A percentile compares a stretch with the other conserved stretches of the same genome.
Evolutionary conservation across 495 filamentous ascomycete genomes (phyloP).

Genomic region (Xanthoparmelia taractica): DNA sequence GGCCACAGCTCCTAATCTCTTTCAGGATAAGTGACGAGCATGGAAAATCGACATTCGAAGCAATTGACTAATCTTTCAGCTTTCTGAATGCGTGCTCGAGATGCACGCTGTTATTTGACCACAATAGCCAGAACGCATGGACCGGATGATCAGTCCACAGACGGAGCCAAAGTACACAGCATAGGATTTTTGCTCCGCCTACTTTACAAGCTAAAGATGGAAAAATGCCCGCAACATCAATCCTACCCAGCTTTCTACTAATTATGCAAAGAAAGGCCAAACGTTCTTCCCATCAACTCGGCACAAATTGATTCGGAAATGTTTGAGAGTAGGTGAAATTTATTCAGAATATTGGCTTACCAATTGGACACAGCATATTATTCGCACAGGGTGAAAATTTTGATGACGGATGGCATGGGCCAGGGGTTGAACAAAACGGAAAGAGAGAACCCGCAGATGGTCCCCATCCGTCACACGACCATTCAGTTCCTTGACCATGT

Average conservation of each 20-base stretch:
- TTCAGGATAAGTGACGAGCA: background rate
- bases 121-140: background rate
- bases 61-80: background rate
- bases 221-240: background rate
- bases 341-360: background rate
- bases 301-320: background rate
- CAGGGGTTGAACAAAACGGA: background rate
- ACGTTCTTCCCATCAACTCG: background rate
- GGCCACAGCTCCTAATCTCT: background rate
- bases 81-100: too few relatives aligned
- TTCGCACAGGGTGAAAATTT: background rate
- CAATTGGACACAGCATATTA: background rate
- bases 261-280: background rate
- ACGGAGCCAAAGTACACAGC: background rate
- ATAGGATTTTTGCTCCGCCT: background rate
- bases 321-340: background rate
- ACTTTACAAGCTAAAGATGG: background rate
- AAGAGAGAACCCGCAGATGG: background rate
- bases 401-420: background rate
- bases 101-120: background rate
- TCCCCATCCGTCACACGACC: background rate
- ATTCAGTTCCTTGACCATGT: background rate
- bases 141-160: background rate
- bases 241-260: background rate
- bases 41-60: background rate